Evolutionary conservation across 345 rosid species (phyloP), one percentile per base, ranked within the genome.

Genomic region (Abelmoschus esculentus): DNA sequence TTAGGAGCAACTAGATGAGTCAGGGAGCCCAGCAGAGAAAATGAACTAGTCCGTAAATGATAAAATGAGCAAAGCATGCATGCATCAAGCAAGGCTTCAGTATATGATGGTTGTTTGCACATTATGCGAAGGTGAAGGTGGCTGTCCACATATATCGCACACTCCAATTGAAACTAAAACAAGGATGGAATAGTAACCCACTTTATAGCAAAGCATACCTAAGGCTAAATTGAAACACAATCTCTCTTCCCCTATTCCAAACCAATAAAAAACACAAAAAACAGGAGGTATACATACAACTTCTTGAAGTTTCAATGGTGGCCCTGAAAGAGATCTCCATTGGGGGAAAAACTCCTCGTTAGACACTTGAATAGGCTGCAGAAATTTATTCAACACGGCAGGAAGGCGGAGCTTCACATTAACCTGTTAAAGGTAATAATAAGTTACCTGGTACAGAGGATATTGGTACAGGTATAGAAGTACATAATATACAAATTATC

Each of bases 221-320:
- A 5, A 53, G 38, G 60, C 17, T 7, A 67, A 54, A 74, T 4
- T 18, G 44, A 12, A 38, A 38, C 49, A 38, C 6, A 38, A 18
- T 17, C 28, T 17, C 12, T 6, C 19, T 15, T 1, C 7, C 11
- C 4, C 19, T 14, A 8, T 14, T n/a, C 53, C 17, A 9, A 12
- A 5, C 26, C 3, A 12, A 11, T 12, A 63, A 2, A 65, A 1
- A 19, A 64, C 18, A 26, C 0, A 17, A 22, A 63, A 69, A 22
- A 22, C 11, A 58, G 54, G 22, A 54, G 34, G 73, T 75, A 76
- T 59, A 81, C 92, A 70, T 86, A 96, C 99, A 79, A 96, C 99
- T 92, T 96, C 99, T 81, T 96, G 99, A 82, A 96, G 96, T 86
- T 90, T 96, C 73, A 96, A 76, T 32, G 98, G 98, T 70, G 97